Evolutionary conservation across 2,329 filamentous ascomycete species (phyloP), one percentile per base, ranked within the genome.

Genomic region (Fusarium nisikadoi): DNA sequence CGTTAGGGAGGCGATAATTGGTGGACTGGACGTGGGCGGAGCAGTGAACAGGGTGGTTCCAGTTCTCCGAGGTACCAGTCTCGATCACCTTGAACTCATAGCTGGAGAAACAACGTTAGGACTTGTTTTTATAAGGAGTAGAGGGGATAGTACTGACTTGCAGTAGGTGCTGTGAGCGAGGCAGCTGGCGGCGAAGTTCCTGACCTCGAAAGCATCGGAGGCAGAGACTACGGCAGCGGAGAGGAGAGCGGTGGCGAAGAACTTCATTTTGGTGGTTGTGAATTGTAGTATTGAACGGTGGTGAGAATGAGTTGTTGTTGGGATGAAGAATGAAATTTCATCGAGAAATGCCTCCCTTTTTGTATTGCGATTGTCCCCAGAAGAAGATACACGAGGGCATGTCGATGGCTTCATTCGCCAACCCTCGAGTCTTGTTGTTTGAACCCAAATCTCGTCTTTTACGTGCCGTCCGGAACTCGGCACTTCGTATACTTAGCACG

Each of bases 1-100:
- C 73, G 23, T 76, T 62, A 55, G 80, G 80, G n/a, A 81, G 75
- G n/a, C 57, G 63, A 64, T 74, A 73, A 67, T 68, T 66, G 57
- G 42, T 36, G 60, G 62, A 62, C 46, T 73, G 70, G 65, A 64
- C 73, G 35, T 70, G 19, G n/a, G 72, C 66, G 14, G 13, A 33
- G 77, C 79, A 80, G 25, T 69, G 17, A 42, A 77, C 72, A 8
- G 65, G 62, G 2, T 56, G 72, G 57, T 76, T 11, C 64, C 64
- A 68, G 23, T 42, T 77, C 57, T 80, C 77, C 71, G 75, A 76
- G 63, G 70, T 75, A 49, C 70, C 42, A 11, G 70, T 5, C 59
- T 73, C 62, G 27, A 73, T 55, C 20, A 73, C 70, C 13, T 70
- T 36, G 35, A 73, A 73, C 13, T 52, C 20, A 31, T 73, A 73